phyloP scores from a whole-genome alignment of 805 yeast genomes.

The Kodamaea leandrae region DNA sequence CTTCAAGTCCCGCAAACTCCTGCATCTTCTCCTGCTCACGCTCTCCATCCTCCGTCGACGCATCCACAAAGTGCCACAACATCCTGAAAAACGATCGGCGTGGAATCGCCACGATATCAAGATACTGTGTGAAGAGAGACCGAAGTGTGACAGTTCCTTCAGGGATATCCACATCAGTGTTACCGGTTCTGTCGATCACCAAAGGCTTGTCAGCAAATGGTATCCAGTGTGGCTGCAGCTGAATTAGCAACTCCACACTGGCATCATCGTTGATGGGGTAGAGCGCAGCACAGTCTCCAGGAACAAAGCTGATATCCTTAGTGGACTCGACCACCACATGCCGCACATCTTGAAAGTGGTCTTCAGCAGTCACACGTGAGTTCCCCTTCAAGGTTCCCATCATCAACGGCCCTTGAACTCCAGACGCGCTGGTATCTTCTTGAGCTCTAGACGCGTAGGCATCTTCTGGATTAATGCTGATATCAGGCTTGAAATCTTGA shows the following conservation, averaged over 20 bases:
- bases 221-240: constrained; percentile 68
- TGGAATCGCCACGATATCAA: constrained; percentile 83
- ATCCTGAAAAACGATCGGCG: constrained; percentile 74
- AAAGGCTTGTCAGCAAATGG: constrained; percentile 64
- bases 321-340: constrained; percentile 45
- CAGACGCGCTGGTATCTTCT: too few species aligned
- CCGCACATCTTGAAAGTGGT: constrained; percentile 91
- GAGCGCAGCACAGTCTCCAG: constrained; percentile 81
- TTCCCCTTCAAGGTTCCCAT: constrained; percentile 52
- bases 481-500: constrained; percentile 18
- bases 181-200: constrained; percentile 18
- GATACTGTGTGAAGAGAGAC: constrained; percentile 68
- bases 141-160: constrained; percentile 55
- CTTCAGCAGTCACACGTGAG: constrained; percentile 58
- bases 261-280: constrained; percentile 69
- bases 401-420: constrained; percentile 14
- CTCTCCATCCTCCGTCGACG: constrained; percentile 52
- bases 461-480: constrained; percentile 8
- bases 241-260: constrained; percentile 63
- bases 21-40: constrained; percentile 72
- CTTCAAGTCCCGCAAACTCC: constrained; percentile 71
- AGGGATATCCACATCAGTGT: background rate
- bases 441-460: constrained; percentile 13
- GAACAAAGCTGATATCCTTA: constrained; percentile 42
- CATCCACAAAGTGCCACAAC: constrained; percentile 62